Evolutionary conservation across 495 filamentous ascomycete species (phyloP).

Genomic region (Schizothecium vesticola): DNA sequence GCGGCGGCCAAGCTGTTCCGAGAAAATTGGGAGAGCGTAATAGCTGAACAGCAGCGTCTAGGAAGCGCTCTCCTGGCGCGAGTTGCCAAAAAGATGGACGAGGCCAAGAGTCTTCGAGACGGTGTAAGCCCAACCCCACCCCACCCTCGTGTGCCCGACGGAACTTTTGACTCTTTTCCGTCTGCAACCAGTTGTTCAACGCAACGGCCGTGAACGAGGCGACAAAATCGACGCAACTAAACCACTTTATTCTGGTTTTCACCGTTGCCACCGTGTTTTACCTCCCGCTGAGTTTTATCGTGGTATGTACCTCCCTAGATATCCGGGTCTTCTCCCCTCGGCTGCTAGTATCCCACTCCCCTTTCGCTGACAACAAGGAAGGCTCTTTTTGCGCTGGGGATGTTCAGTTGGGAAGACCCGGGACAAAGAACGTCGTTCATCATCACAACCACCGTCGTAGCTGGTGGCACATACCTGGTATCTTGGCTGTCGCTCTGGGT

Average conservation of each 20-base stretch:
- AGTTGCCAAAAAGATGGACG: slow-evolving; percentile 21
- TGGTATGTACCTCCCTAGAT: slow-evolving; percentile 16
- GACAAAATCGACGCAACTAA: slow-evolving; percentile 48
- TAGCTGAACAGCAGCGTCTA: not conserved
- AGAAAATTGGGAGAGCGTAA: slow-evolving; percentile 1
- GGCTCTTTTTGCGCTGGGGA: slow-evolving; percentile 18
- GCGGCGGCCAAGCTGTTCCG: not conserved
- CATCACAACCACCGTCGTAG: slow-evolving; percentile 13
- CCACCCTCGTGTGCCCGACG: no score
- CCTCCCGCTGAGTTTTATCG: slow-evolving; percentile 53
- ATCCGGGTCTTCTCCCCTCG: slow-evolving; percentile 15
- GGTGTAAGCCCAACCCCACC: slow-evolving; percentile 21
- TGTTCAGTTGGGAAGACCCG: slow-evolving; percentile 17
- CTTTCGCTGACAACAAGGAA: slow-evolving; percentile 3
- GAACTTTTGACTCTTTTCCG: no score
- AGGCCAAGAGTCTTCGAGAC: slow-evolving; percentile 22
- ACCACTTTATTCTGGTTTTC: slow-evolving; percentile 60
- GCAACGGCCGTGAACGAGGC: slow-evolving; percentile 57
- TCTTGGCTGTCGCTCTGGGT: not conserved
- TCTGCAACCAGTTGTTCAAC: slow-evolving; percentile 13
- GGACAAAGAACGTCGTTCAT: slow-evolving; percentile 13
- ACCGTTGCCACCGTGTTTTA: slow-evolving; percentile 61
- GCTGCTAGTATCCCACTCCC: not conserved
- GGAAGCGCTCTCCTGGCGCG: slow-evolving; percentile 8
- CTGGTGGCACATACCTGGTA: slow-evolving; percentile 12